A percentile compares a stretch with the other conserved stretches of the same genome.
Evolutionary conservation across 768 basidiomycete genomes (phyloP).

Genomic region (Tylopilus sp.): DNA sequence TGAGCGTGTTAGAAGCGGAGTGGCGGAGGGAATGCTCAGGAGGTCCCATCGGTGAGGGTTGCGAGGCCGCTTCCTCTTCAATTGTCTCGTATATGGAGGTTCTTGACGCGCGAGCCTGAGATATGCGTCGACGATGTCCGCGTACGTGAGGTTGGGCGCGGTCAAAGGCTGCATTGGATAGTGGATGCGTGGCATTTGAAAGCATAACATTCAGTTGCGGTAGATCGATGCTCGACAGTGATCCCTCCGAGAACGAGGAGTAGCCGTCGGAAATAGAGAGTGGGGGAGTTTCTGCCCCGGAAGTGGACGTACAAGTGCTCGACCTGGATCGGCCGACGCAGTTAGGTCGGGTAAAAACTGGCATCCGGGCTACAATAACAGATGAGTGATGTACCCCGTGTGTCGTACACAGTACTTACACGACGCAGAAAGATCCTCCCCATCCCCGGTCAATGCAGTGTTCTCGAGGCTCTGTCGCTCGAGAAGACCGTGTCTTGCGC

Average conservation of each 20-base stretch:
- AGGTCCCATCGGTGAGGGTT: slow-evolving; percentile 27
- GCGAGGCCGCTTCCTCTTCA: slow-evolving; percentile 57
- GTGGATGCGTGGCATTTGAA: slow-evolving; percentile 51
- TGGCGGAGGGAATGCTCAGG: slow-evolving; percentile 11
- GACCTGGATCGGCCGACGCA: slow-evolving; percentile 55
- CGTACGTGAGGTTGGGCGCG: slow-evolving; percentile 42
- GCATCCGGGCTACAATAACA: slow-evolving; percentile 38
- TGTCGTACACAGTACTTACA: slow-evolving; percentile 39
- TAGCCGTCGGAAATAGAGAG: slow-evolving; percentile 67
- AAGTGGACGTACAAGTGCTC: slow-evolving; percentile 65
- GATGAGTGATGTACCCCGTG: neutral
- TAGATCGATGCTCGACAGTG: slow-evolving; percentile 75
- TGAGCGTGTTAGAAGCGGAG: slow-evolving; percentile 32
- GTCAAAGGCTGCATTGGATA: slow-evolving; percentile 41
- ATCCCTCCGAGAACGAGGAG: slow-evolving; percentile 62
- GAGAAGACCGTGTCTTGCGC: slow-evolving; percentile 56
- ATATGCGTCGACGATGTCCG: slow-evolving; percentile 70
- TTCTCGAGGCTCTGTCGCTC: slow-evolving; percentile 69
- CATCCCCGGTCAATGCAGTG: slow-evolving; percentile 58
- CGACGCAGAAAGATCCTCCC: slow-evolving; percentile 52
- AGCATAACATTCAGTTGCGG: slow-evolving; percentile 56
- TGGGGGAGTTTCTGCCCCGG: slow-evolving; percentile 69
- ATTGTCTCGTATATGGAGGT: slow-evolving; percentile 79
- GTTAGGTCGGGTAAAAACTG: slow-evolving; percentile 61
- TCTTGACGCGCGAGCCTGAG: slow-evolving; percentile 58